These are phyloP conservation scores for Phaffomyces thermotolerans DNA, from an alignment of 805 yeast species.

Conservation along the genomic window DNA sequence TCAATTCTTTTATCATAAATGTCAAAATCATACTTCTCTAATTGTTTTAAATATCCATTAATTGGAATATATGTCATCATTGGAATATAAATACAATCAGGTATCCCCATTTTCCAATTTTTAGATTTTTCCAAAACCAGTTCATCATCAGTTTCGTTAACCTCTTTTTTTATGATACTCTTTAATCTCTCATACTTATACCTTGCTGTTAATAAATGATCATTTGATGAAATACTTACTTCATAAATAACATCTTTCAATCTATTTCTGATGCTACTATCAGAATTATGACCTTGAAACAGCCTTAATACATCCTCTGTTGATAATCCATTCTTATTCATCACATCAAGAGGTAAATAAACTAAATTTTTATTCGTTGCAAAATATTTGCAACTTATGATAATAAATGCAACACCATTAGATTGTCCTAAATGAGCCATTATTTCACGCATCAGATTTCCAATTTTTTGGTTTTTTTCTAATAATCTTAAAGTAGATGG, in stretches of 20 bases:
- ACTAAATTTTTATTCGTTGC: constrained; percentile 36
- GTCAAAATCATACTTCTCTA: constrained; percentile 63
- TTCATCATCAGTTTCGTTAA: constrained; percentile 19
- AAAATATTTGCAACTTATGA: constrained; percentile 54
- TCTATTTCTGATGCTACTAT: constrained; percentile 11
- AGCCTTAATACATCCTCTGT: constrained; percentile 58
- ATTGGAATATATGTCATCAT: constrained; percentile 63
- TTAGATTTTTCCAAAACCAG: constrained; percentile 24
- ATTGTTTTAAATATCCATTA: constrained; percentile 47
- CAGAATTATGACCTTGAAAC: constrained; percentile 21
- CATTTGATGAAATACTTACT: constrained; percentile 70
- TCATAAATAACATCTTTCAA: constrained; percentile 58
- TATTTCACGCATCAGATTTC: constrained; percentile 44
- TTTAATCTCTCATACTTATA: constrained; percentile 38
- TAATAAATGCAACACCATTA: constrained; percentile 56
- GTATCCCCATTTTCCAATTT: constrained; percentile 40
- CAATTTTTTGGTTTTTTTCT: constrained; percentile 38
- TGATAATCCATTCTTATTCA: constrained; percentile 46
- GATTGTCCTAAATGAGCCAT: constrained; percentile 84
- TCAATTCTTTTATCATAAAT: constrained; percentile 27
- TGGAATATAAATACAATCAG: constrained; percentile 63
- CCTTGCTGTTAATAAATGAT: constrained; percentile 66
- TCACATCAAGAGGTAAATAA: constrained; percentile 54
- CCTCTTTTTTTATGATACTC: constrained; percentile 28
- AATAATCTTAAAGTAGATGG: constrained; percentile 47